Conservation (phyloP, 331 rosid species). For the Phaseolus coccineus region DNA sequence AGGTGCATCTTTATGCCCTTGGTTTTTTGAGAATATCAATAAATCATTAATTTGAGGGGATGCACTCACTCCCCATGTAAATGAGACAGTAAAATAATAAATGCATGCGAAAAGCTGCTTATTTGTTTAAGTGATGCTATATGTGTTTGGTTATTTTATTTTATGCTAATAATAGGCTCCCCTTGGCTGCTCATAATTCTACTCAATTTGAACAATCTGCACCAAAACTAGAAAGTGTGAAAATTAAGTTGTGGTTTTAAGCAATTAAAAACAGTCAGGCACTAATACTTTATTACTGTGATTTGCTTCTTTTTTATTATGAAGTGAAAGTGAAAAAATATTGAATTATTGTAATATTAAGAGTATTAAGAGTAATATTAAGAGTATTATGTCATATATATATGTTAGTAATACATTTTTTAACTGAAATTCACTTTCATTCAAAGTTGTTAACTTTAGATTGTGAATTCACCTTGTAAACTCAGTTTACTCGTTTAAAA, state of each 20-base stretch:
- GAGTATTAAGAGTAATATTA: too few species aligned
- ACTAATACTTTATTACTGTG: neutral
- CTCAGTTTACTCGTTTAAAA: too few species aligned
- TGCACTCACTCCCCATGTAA: neutral
- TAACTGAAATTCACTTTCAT: too few species aligned
- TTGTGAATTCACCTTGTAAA: too few species aligned
- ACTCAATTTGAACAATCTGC: conserved; percentile 10
- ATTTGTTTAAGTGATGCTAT: too few species aligned
- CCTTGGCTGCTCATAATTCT: conserved; percentile 6
- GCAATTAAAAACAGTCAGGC: conserved; percentile 2
- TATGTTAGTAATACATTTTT: too few species aligned
- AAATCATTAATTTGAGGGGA: neutral
- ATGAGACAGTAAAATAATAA: neutral
- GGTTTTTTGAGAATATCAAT: neutral
- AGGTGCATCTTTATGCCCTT: neutral
- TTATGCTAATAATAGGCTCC: neutral
- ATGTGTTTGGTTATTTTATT: neutral
- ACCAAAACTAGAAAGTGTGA: neutral
- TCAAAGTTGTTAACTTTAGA: too few species aligned
- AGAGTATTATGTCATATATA: too few species aligned
- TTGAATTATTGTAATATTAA: too few species aligned
- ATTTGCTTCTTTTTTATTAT: too few species aligned
- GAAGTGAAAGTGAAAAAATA: too few species aligned
- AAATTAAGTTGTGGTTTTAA: neutral
- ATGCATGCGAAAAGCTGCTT: neutral